Evolutionary conservation across 129 eudicot species (phyloP).

Genomic region (Erigeron canadensis): DNA sequence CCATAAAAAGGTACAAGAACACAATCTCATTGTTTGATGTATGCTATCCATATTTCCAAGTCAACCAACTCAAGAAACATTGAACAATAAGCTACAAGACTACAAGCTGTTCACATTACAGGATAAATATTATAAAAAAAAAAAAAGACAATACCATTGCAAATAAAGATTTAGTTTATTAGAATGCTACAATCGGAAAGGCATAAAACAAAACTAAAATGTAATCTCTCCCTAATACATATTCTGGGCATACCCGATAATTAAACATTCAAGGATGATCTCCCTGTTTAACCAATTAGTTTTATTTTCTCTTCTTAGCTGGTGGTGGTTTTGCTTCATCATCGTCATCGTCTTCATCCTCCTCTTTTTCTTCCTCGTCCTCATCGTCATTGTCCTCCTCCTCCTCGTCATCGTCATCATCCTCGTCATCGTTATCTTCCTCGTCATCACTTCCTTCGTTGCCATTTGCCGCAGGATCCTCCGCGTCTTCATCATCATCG

Average conservation of each 20-base stretch:
- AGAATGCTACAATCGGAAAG: conserved; percentile 25
- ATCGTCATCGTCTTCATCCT: conserved; percentile 49
- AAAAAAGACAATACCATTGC: neutral
- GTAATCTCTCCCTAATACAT: conserved; percentile 30
- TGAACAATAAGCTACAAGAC: no score
- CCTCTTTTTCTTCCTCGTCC: conserved; percentile 57
- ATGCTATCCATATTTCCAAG: no score
- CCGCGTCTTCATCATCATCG: conserved; percentile 59
- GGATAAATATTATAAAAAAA: no score
- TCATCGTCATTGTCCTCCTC: conserved; percentile 58
- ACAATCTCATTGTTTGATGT: no score
- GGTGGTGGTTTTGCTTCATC: conserved; percentile 89
- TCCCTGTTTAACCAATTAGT: conserved; percentile 8
- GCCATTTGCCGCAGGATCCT: conserved; percentile 66
- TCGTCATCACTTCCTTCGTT: conserved; percentile 62
- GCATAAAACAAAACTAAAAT: conserved; percentile 23
- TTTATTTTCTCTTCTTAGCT: conserved; percentile 87
- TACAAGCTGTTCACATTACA: no score
- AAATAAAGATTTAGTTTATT: conserved; percentile 18
- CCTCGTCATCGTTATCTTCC: conserved; percentile 13
- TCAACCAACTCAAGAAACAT: no score
- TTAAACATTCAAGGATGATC: conserved; percentile 7
- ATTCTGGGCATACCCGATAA: conserved; percentile 28
- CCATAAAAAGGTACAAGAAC: no score
- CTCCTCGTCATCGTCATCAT: conserved; percentile 60